A percentile compares a stretch with the other conserved stretches of the same genome.
Conservation (phyloP, 2,329 filamentous ascomycete genomes). For the Penicillium digitatum region DNA sequence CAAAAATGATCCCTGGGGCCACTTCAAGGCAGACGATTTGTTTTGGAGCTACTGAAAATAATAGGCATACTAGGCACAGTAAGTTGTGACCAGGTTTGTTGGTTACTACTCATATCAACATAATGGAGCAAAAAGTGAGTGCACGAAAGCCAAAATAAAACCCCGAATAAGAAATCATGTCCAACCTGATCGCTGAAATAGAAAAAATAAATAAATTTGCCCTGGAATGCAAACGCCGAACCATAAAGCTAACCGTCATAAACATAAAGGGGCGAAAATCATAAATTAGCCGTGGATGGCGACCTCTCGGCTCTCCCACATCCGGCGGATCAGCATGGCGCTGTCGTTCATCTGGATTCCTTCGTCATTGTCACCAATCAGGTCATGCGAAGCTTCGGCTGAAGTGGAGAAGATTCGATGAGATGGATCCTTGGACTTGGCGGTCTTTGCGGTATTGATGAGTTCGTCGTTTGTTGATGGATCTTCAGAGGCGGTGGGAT, state of each 20-base stretch:
- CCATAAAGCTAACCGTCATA: slow-evolving; percentile 13
- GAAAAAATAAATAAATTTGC: too few species aligned
- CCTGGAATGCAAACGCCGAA: slow-evolving; percentile 11
- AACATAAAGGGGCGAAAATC: slow-evolving; percentile 16
- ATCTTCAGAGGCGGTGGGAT: slow-evolving; percentile 26
- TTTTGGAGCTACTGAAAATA: background rate
- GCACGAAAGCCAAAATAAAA: background rate
- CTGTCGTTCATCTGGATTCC: slow-evolving; percentile 30
- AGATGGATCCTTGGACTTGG: slow-evolving; percentile 31
- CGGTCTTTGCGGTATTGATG: slow-evolving; percentile 20
- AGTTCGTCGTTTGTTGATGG: slow-evolving; percentile 26
- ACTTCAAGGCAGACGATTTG: slow-evolving; percentile 3
- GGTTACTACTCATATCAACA: slow-evolving; percentile 2
- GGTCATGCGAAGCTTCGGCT: slow-evolving; percentile 28
- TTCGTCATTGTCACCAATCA: slow-evolving; percentile 22
- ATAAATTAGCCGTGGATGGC: slow-evolving; percentile 32
- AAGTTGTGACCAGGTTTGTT: slow-evolving; percentile 1
- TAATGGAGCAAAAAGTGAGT: background rate
- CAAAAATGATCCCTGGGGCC: background rate
- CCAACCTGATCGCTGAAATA: slow-evolving; percentile 1
- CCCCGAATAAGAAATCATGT: background rate
- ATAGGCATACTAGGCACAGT: background rate
- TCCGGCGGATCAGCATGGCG: slow-evolving; percentile 42
- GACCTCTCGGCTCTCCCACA: slow-evolving; percentile 45
- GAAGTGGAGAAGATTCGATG: slow-evolving; percentile 36